Conservation (phyloP, 2,329 filamentous ascomycete species). For the Stachybotrys echinatus region DNA sequence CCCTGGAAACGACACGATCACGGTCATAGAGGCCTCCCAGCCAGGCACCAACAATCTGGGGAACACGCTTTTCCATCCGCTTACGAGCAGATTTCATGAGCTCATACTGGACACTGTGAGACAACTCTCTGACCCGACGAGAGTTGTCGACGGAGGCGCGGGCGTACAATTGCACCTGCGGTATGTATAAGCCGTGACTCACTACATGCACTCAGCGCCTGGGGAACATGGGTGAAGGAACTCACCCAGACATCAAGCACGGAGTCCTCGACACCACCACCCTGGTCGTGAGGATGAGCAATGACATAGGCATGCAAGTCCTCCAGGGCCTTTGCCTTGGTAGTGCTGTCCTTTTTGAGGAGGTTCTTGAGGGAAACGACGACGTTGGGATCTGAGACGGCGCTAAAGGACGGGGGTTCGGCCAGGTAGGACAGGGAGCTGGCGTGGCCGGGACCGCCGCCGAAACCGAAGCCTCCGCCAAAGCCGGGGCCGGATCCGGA, state of each 20-base stretch:
- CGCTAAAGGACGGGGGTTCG: conserved; percentile 75
- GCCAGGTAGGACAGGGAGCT: conserved; percentile 75
- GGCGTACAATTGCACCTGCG: conserved; percentile 77
- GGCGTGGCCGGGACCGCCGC: conserved; percentile 29
- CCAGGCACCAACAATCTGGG: conserved; percentile 81
- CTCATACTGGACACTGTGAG: conserved; percentile 67
- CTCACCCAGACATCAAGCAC: conserved; percentile 83
- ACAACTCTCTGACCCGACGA: conserved; percentile 79
- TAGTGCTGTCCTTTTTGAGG: conserved; percentile 87
- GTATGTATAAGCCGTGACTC: background rate
- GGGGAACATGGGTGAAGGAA: background rate
- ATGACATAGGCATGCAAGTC: conserved; percentile 67
- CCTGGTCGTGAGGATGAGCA: conserved; percentile 43
- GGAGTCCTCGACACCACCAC: conserved; percentile 68
- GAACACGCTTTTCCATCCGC: conserved; percentile 75
- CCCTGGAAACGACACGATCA: conserved; percentile 68
- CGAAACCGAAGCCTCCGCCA: conserved; percentile 17
- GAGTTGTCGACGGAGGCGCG: conserved; percentile 86
- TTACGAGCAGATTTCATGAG: conserved; percentile 64
- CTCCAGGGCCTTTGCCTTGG: conserved; percentile 85
- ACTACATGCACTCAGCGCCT: background rate
- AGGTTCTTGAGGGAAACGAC: conserved; percentile 91
- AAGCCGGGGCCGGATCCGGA: conserved; percentile 14
- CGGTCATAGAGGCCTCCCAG: conserved; percentile 83
- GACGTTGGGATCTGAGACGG: conserved; percentile 72